Percentiles rank a stretch among this genome's conserved stretches.
Conservation (phyloP, 768 basidiomycete genomes). For the Kockovaella imperatae region DNA sequence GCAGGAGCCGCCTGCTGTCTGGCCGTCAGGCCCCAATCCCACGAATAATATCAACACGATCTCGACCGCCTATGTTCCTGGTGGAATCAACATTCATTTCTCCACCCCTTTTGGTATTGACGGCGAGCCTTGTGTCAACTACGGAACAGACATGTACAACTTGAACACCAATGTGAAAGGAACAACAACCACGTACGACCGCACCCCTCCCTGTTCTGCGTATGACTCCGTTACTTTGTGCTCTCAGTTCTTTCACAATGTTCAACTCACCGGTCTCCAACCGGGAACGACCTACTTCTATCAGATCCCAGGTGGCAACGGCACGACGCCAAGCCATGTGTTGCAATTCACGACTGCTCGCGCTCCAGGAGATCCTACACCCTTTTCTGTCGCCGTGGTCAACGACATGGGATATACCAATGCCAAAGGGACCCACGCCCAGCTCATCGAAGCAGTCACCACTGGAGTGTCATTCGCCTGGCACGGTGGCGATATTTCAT, state of each 20-base stretch:
- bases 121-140: slow-evolving; percentile 11
- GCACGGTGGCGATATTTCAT: slow-evolving; percentile 25
- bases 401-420: slow-evolving; percentile 20
- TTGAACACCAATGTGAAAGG: slow-evolving; percentile 5
- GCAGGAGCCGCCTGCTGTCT: slow-evolving; percentile 12
- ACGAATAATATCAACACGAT: slow-evolving; percentile 26
- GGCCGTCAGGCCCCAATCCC: slow-evolving; percentile 9
- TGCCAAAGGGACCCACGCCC: slow-evolving; percentile 15
- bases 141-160: slow-evolving; percentile 5
- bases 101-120: slow-evolving; percentile 20
- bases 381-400: slow-evolving; percentile 20
- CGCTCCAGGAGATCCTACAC: slow-evolving; percentile 4
- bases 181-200: slow-evolving; percentile 11
- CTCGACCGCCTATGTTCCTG: slow-evolving; percentile 12
- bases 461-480: slow-evolving; percentile 20
- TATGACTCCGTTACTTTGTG: slow-evolving; percentile 18
- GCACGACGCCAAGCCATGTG: slow-evolving; percentile 15
- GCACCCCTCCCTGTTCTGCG: slow-evolving; percentile 17
- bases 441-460: slow-evolving; percentile 16
- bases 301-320: slow-evolving; percentile 25
- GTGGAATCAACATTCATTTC: slow-evolving; percentile 21
- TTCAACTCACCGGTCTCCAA: slow-evolving; percentile 11
- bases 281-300: slow-evolving; percentile 20
- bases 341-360: slow-evolving; percentile 18
- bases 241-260: slow-evolving; percentile 20